Percentiles rank a stretch among this genome's conserved stretches.
phyloP scores from a whole-genome alignment of 768 basidiomycete genomes.

The Cubamyces lactineus region DNA sequence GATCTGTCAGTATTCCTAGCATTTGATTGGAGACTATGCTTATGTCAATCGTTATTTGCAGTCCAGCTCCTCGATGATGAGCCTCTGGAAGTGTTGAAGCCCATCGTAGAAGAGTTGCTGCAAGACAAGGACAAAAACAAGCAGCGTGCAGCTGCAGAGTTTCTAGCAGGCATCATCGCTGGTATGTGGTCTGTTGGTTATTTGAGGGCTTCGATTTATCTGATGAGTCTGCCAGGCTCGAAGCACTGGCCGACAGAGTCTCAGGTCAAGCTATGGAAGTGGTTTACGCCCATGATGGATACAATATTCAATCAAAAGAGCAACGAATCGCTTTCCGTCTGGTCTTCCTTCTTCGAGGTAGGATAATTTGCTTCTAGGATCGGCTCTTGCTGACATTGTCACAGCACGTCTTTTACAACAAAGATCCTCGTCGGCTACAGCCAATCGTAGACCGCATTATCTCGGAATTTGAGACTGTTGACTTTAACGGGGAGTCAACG shows the following conservation, averaged over 20 bases:
- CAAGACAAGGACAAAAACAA: slow-evolving; percentile 79
- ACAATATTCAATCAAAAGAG: slow-evolving; percentile 71
- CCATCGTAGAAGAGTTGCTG: slow-evolving; percentile 65
- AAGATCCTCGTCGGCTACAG: slow-evolving; percentile 83
- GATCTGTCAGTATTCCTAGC: slow-evolving; percentile 53
- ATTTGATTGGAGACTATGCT: not conserved
- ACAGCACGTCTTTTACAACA: slow-evolving; percentile 76
- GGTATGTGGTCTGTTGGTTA: slow-evolving; percentile 41
- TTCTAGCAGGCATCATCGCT: slow-evolving; percentile 72
- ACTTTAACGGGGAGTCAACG: slow-evolving; percentile 82
- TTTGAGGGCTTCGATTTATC: no score
- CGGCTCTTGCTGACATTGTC: not conserved
- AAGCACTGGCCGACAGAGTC: slow-evolving; percentile 86
- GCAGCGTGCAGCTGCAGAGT: slow-evolving; percentile 85
- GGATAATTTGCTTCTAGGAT: slow-evolving; percentile 1
- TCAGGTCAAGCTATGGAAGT: slow-evolving; percentile 74
- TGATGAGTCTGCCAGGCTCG: slow-evolving; percentile 50
- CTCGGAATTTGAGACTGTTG: slow-evolving; percentile 61
- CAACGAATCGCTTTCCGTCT: slow-evolving; percentile 78
- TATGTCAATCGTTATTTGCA: slow-evolving; percentile 32
- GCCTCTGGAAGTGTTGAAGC: slow-evolving; percentile 63
- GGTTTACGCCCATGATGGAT: slow-evolving; percentile 72
- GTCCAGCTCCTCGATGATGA: slow-evolving; percentile 81
- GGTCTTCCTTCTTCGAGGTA: slow-evolving; percentile 81
- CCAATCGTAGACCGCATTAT: slow-evolving; percentile 78